These are phyloP conservation scores for Clonostachys solani DNA, from an alignment of 2,329 filamentous ascomycete species.

Conservation along the genomic window DNA sequence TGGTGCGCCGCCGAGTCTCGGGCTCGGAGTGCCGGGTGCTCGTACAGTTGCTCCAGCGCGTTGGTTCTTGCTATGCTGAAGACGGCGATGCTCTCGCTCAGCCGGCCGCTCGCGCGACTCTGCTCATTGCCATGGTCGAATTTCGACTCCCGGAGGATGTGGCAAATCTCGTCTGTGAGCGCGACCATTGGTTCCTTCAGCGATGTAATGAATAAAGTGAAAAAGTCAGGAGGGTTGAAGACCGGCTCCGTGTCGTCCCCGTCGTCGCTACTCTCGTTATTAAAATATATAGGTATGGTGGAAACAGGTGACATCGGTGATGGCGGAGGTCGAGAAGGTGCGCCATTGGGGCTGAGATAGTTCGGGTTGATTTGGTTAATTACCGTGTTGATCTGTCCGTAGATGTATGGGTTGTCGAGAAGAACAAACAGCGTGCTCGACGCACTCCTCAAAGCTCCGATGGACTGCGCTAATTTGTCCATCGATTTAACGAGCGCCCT, in stretches of 20 bases:
- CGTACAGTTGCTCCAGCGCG: conserved; percentile 77
- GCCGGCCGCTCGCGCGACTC: conserved; percentile 62
- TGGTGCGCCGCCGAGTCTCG: conserved; percentile 69
- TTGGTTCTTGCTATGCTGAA: conserved; percentile 73
- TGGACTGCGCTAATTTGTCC: conserved; percentile 79
- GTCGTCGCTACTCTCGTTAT: conserved; percentile 35
- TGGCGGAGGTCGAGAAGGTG: conserved; percentile 24
- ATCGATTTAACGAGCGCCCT: conserved; percentile 78
- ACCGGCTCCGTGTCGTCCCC: conserved; percentile 49
- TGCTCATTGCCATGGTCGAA: conserved; percentile 52
- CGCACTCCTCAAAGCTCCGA: conserved; percentile 86
- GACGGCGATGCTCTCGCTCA: conserved; percentile 74
- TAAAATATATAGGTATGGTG: conserved; percentile 16
- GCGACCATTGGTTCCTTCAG: conserved; percentile 95
- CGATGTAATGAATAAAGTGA: conserved; percentile 82
- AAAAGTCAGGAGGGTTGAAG: conserved; percentile 74
- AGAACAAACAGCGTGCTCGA: conserved; percentile 88
- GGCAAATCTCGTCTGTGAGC: conserved; percentile 82
- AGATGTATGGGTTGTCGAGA: conserved; percentile 53
- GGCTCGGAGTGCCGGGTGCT: conserved; percentile 67
- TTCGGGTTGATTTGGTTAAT: not conserved
- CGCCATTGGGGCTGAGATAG: conserved; percentile 5
- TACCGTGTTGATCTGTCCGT: conserved; percentile 11
- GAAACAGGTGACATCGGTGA: conserved; percentile 47
- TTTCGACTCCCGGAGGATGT: conserved; percentile 82